Conservation (phyloP, 495 filamentous ascomycete genomes). For the Clavariopsis aquatica region DNA sequence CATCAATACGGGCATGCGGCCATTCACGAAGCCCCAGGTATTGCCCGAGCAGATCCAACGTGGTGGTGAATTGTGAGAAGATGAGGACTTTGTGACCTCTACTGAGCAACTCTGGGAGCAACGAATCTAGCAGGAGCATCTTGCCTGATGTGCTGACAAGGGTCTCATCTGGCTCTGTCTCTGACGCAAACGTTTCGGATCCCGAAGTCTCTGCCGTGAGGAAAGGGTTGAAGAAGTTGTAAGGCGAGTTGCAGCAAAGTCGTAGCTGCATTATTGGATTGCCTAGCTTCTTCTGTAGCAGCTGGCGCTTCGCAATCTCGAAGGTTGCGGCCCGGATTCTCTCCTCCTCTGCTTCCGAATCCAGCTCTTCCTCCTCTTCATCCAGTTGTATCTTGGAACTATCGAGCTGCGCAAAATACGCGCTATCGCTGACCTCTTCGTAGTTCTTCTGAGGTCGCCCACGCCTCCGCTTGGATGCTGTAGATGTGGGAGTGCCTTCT, state of each 20-base stretch:
- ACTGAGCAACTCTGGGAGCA: constrained; percentile 73
- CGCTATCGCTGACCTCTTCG: constrained; percentile 72
- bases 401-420: constrained; percentile 65
- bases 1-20: constrained; percentile 89
- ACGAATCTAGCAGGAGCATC: constrained; percentile 88
- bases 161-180: constrained; percentile 62
- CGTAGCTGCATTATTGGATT: constrained; percentile 94
- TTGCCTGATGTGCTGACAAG: constrained; percentile 87
- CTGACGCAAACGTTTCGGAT: constrained; percentile 44
- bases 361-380: constrained; percentile 51
- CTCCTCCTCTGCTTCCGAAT: constrained; percentile 61
- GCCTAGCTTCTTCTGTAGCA: constrained; percentile 88
- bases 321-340: constrained; percentile 69
- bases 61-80: constrained; percentile 94
- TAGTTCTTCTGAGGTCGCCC: constrained; percentile 61
- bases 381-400: constrained; percentile 36
- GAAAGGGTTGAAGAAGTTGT: constrained; percentile 96
- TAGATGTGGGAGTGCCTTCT: constrained; percentile 63
- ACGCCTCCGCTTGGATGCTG: constrained; percentile 51
- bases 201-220: constrained; percentile 46
- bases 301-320: constrained; percentile 80
- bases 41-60: constrained; percentile 86
- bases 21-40: constrained; percentile 75
- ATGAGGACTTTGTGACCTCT: constrained; percentile 88
- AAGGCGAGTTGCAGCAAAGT: constrained; percentile 86